Conservation (phyloP, 225 moss, liverwort and hornwort genomes). For the Rhytidiadelphus loreus region DNA sequence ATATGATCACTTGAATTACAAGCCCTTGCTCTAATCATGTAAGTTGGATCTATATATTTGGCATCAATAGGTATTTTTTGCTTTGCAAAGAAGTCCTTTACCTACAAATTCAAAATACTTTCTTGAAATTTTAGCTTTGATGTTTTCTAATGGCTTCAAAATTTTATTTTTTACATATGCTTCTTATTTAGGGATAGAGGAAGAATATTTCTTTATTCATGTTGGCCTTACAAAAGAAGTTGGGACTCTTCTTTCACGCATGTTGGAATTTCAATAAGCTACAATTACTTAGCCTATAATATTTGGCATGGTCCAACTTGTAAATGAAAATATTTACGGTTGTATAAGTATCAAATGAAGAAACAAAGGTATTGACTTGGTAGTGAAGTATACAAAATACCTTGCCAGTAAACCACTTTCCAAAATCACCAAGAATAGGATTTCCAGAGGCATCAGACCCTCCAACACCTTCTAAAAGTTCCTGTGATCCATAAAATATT, state of each 20-base stretch:
- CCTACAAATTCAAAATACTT: slow-evolving; percentile 16
- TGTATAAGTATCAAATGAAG: neutral
- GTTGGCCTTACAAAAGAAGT: neutral
- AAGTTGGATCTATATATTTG: slow-evolving; percentile 93
- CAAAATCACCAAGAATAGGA: slow-evolving; percentile 88
- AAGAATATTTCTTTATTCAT: neutral
- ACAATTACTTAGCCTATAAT: neutral
- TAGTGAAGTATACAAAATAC: slow-evolving; percentile 3
- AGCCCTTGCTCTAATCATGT: slow-evolving; percentile 85
- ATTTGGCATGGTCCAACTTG: fast-evolving
- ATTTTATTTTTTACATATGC: neutral
- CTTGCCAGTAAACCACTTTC: slow-evolving; percentile 84
- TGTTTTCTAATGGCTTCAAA: too few relatives aligned
- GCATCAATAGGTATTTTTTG: slow-evolving; percentile 65
- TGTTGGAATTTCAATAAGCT: neutral
- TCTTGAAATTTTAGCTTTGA: neutral
- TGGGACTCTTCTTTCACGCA: too few relatives aligned
- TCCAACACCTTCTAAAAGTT: slow-evolving; percentile 72
- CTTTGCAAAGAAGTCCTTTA: slow-evolving; percentile 56
- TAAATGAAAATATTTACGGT: too few relatives aligned
- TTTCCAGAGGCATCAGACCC: slow-evolving; percentile 80
- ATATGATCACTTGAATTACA: slow-evolving; percentile 94
- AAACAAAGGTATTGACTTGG: neutral
- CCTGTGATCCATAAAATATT: slow-evolving; percentile 9
- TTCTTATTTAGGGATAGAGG: neutral